Base-by-base conservation (phyloP, 2,329 filamentous ascomycete genomes). In the Metarhizium sp. region DNA sequence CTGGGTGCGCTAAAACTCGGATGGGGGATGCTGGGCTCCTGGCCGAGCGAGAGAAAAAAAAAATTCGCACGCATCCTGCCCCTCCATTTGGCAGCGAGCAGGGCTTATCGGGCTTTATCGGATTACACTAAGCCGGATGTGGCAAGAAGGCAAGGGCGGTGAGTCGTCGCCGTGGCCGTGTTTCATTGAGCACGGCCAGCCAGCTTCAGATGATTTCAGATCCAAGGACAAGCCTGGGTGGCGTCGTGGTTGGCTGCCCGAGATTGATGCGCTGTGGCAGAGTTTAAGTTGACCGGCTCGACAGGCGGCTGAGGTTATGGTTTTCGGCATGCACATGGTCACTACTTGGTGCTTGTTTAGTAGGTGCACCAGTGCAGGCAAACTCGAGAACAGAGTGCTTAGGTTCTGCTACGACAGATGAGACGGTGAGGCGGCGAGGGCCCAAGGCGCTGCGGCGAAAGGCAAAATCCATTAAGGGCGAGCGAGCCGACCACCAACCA, bases 91-190 rank as follows among this genome's bases (percentile, higher is more conserved):
- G 45, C 25, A 16, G 51, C 50, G 47, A 34, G 50, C 50, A 54
- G 38, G 58, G 54, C 60, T 63, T 64, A 63, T 64, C 62, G 54
- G 50, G 53, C 50, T 52, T 59, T 63, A 64, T 65, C 61, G 52
- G 29, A 6, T 2, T 0, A 25, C 59, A 58, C 61, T 62, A 63
- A 53, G 10, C 61, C 55, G 2, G 14, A 55, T 36, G 11, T 34
- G 59, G 56, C 0, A 18, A 40, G 46, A 55, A 11, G 52, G 58
- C 58, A 47, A 59, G 58, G 55, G 60, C 59, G 59, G 60, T 62
- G 58, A 61, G 58, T 48, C 51, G 50, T 50, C 32, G 53, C 34
- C 45, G 25, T 16, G 38, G 13, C 49, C 53, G 25, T 48, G 45
- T 16, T 25, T 10, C 38, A 40, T 40, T n/a, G 38, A 14, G 10